A percentile compares a stretch with the other conserved stretches of the same genome.
Conservation (phyloP, 164 flowering plant genomes). For the Buxus sempervirens region DNA sequence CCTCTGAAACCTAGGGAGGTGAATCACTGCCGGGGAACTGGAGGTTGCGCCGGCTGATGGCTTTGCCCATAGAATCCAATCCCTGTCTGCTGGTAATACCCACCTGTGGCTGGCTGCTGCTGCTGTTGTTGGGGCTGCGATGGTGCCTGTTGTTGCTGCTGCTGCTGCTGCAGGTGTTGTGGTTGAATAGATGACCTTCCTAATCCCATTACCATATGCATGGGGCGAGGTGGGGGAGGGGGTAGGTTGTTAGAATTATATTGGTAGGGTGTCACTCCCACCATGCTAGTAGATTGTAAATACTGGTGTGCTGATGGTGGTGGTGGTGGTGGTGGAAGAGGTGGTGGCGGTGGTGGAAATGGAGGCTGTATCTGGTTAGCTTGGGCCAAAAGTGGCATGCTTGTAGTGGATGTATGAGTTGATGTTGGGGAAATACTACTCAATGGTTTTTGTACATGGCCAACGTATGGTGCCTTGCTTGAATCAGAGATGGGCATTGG, state of each 20-base stretch:
- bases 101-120: constrained; percentile 23
- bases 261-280: constrained; percentile 51
- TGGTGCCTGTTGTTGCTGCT: constrained; percentile 33
- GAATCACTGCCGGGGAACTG: constrained; percentile 55
- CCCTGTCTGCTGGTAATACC: constrained; percentile 38
- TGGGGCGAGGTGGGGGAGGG: constrained; percentile 64
- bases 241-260: constrained; percentile 44
- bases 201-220: constrained; percentile 45
- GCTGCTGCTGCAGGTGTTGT: constrained; percentile 30
- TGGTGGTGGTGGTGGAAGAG: constrained; percentile 25
- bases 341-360: constrained; percentile 33
- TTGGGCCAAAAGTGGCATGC: constrained; percentile 33
- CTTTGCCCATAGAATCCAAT: constrained; percentile 65
- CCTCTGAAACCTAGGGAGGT: background rate
- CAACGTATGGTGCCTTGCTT: constrained; percentile 31
- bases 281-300: constrained; percentile 44
- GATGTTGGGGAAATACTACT: constrained; percentile 17
- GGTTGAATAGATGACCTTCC: constrained; percentile 41
- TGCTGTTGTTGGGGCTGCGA: constrained; percentile 30
- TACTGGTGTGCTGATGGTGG: constrained; percentile 42
- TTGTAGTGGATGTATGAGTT: constrained; percentile 14
- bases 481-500: constrained; percentile 43
- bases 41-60: constrained; percentile 50
- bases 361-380: constrained; percentile 34
- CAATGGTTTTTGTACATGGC: constrained; percentile 31